These are phyloP conservation scores for Phytophthora pinifolia DNA, from an alignment of 352 stramenopile species.

Conservation along the genomic window DNA sequence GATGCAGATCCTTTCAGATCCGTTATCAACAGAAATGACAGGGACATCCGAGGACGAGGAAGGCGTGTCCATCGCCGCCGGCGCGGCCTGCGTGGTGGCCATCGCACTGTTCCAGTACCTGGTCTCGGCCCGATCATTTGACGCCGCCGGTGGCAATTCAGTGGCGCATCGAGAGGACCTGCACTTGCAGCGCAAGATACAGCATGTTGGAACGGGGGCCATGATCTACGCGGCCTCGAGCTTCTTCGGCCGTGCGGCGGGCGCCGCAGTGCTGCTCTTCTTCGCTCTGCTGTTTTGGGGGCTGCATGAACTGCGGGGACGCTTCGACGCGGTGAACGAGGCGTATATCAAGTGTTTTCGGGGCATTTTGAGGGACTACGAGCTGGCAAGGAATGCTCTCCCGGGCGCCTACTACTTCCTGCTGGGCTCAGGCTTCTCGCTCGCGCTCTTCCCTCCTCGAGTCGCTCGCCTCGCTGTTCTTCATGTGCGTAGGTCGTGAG, in stretches of 20 bases:
- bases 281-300: conserved; percentile 41
- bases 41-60: background rate
- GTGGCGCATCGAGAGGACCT: conserved; percentile 32
- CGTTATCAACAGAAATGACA: conserved; percentile 10
- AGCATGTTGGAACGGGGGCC: conserved; percentile 46
- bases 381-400: conserved; percentile 36
- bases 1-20: conserved; percentile 7
- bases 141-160: background rate
- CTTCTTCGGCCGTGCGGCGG: conserved; percentile 24
- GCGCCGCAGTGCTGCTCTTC: conserved; percentile 29
- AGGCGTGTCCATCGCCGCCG: conserved; percentile 17
- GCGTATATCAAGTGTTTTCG: conserved; percentile 46
- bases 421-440: conserved; percentile 40
- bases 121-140: conserved; percentile 17
- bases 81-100: conserved; percentile 21
- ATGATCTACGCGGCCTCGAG: conserved; percentile 47
- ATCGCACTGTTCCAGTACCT: conserved; percentile 48
- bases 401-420: conserved; percentile 67
- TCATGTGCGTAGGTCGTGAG: conserved; percentile 34
- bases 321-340: conserved; percentile 28
- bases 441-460: conserved; percentile 36
- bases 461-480: conserved; percentile 57
- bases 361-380: conserved; percentile 46
- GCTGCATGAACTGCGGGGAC: conserved; percentile 36
- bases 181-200: conserved; percentile 50